Conservation (phyloP, 2,329 filamentous ascomycete species). For the Ascocoryne sarcoides region DNA sequence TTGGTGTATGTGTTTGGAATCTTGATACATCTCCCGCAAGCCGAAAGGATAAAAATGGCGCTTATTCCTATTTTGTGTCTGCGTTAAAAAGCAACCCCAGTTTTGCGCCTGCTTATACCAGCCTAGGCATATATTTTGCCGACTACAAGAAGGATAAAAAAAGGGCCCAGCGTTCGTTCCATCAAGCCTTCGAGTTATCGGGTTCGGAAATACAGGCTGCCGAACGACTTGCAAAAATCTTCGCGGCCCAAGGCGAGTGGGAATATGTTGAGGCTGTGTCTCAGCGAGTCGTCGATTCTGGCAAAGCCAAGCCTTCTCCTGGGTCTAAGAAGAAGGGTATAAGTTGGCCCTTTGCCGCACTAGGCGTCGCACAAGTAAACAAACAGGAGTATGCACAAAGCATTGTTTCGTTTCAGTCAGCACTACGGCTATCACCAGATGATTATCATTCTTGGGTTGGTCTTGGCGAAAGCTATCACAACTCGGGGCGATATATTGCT, state of each 20-base stretch:
- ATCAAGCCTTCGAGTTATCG: conserved; percentile 92
- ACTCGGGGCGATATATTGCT: conserved; percentile 87
- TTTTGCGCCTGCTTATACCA: conserved; percentile 85
- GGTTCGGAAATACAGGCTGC: conserved; percentile 78
- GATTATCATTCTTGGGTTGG: conserved; percentile 97
- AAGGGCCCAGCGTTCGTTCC: conserved; percentile 83
- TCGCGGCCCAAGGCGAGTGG: conserved; percentile 89
- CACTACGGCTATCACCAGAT: conserved; percentile 70
- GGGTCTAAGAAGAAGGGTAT: conserved; percentile 89
- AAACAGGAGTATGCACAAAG: conserved; percentile 84
- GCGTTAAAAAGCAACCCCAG: conserved; percentile 81
- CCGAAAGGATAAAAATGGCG: conserved; percentile 70
- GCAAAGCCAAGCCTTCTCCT: conserved; percentile 79
- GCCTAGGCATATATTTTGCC: conserved; percentile 79
- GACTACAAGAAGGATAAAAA: conserved; percentile 85
- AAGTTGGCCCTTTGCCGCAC: conserved; percentile 91
- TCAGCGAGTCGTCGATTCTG: conserved; percentile 87
- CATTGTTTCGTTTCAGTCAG: conserved; percentile 85
- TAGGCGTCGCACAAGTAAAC: conserved; percentile 91
- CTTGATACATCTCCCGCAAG: conserved; percentile 64
- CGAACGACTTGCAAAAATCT: conserved; percentile 74
- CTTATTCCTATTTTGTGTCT: conserved; percentile 75
- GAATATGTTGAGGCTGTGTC: conserved; percentile 91
- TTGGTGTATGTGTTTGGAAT: conserved; percentile 83
- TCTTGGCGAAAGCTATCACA: conserved; percentile 94